Percentiles rank a stretch among this genome's conserved stretches.
Evolutionary conservation across 495 filamentous ascomycete genomes (phyloP).

Genomic region (Podospora pseudoanserina): DNA sequence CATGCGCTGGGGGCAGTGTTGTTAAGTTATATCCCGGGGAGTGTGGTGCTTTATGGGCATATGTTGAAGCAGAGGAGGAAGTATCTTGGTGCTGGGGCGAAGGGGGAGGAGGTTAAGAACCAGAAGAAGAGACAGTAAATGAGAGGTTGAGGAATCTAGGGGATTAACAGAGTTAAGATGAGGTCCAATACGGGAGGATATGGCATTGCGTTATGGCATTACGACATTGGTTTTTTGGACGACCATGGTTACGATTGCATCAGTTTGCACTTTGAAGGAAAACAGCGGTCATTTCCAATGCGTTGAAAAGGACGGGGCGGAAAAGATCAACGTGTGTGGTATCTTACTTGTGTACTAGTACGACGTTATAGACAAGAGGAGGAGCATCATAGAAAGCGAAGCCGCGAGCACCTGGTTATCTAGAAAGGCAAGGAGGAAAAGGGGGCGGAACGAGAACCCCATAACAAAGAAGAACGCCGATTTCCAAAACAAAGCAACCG

Average conservation of each 20-base stretch:
- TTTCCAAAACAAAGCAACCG: background rate
- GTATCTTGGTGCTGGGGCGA: conserved; percentile 51
- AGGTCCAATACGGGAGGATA: background rate
- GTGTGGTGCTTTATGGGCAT: conserved; percentile 84
- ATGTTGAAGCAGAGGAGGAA: conserved; percentile 89
- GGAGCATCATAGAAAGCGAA: background rate
- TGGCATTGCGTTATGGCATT: conserved; percentile 4
- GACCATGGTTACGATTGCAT: background rate
- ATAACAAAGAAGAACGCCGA: background rate
- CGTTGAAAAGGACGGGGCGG: background rate
- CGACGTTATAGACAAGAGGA: background rate
- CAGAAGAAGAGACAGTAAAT: conserved; percentile 32
- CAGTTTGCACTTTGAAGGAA: background rate
- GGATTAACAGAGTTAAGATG: background rate
- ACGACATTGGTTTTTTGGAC: background rate
- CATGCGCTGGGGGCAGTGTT: conserved; percentile 60
- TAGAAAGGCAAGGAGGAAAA: background rate
- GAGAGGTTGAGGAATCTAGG: background rate
- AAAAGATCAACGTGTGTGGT: background rate
- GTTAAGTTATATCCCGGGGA: conserved; percentile 74
- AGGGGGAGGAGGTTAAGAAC: conserved; percentile 17
- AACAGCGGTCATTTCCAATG: background rate
- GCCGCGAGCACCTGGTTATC: background rate
- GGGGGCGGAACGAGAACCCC: background rate
- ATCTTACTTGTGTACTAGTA: background rate